Base-by-base conservation (phyloP, 2,329 filamentous ascomycete species). In the Neonectria faginata region DNA sequence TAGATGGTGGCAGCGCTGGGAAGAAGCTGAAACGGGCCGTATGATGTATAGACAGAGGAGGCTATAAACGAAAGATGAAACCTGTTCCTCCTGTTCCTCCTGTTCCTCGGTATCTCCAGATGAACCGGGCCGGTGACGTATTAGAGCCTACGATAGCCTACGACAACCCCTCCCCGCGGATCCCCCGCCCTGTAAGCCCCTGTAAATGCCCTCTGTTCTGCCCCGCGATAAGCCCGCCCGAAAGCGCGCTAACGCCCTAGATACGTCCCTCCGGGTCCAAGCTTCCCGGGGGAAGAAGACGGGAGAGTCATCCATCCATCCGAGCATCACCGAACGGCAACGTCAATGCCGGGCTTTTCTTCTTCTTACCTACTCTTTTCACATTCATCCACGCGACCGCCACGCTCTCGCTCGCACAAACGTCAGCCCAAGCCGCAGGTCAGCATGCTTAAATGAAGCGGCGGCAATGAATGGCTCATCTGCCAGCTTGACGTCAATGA, bases 1-100 rank as follows among this genome's bases (percentile, higher is more conserved):
- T 95, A 89, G 78, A 78, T 50, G 33, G 31, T 65, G 39, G 22
- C 36, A 52, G 25, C 20, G 20, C 20, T 22, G 20, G 20, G 20
- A 22, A 22, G 53, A 39, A 42, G 33, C 27, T 2, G 9, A 36
- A 25, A 41, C 7, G 16, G 33, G 18, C 31, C 7, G 31, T 16
- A 31, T 10, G 47, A 29, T 52, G 29, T 33, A 51, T 31, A 50
- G 47, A 33, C 18, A 14, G 29, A 33, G 10, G n/a, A 2, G 11
- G 14, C 12, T 16, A 36, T 36, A 39, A 39, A 39, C 14, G 36
- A 39, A 11, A 5, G 29, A 22, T 51, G 25, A 33, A n/a, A 51
- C 16, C 10, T 51, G n/a, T 22, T 2, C 11, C n/a, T 25, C 2
- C 25, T 25, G 25, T 25, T 25, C 5, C 25, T 25, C n/a, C n/a